A percentile compares a stretch with the other conserved stretches of the same genome.
phyloP scores from a whole-genome alignment of 345 rosid species.

The Rhizophora apiculata region DNA sequence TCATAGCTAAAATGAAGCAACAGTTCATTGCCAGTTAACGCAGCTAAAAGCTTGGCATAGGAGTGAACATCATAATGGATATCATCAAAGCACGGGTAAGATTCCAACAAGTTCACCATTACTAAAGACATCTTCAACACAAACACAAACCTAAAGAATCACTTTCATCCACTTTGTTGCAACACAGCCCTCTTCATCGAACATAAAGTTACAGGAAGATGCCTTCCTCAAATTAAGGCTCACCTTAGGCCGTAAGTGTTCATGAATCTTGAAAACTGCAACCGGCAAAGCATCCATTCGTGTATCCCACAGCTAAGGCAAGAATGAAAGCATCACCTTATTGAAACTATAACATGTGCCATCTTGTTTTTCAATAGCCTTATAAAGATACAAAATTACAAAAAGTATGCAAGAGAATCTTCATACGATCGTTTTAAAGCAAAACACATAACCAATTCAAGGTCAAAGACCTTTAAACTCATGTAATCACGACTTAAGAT shows the following conservation, averaged over 20 bases:
- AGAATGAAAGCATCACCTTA: slow-evolving; percentile 18
- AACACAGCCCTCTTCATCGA: background rate
- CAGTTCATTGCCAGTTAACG: background rate
- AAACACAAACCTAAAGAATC: background rate
- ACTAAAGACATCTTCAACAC: background rate
- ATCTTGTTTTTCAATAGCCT: background rate
- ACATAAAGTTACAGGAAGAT: background rate
- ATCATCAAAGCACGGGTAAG: background rate
- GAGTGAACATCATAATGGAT: background rate
- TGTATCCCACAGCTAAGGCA: slow-evolving; percentile 56
- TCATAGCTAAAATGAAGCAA: background rate
- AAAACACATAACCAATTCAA: background rate
- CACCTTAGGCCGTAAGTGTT: slow-evolving; percentile 57
- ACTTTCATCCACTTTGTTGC: background rate
- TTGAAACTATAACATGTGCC: background rate
- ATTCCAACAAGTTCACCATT: background rate
- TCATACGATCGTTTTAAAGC: background rate
- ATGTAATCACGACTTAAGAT: slow-evolving; percentile 64
- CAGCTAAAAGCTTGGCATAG: background rate
- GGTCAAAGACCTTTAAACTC: slow-evolving; percentile 50
- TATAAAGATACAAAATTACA: slow-evolving; percentile 6
- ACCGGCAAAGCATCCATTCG: slow-evolving; percentile 55
- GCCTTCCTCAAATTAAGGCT: background rate
- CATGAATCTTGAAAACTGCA: slow-evolving; percentile 51
- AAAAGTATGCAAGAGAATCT: background rate